Evolutionary conservation across 1,139 yeast genomes (phyloP).

Genomic region (Candida sanyaensis): DNA sequence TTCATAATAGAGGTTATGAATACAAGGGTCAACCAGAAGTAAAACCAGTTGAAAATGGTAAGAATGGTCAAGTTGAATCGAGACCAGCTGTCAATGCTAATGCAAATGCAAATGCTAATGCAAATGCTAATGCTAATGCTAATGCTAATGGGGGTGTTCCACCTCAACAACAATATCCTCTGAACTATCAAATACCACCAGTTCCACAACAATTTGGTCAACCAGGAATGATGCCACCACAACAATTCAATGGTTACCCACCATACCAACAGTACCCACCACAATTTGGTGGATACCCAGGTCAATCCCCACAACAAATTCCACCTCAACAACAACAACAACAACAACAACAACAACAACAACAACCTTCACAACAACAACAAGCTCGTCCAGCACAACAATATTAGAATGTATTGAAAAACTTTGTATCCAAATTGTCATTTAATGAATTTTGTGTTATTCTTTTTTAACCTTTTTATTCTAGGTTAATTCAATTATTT

Average conservation of each 20-base stretch:
- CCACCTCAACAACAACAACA: slow-evolving; percentile 13
- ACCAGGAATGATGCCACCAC: slow-evolving; percentile 16
- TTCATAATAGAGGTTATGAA: slow-evolving; percentile 35
- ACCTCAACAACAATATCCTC: slow-evolving; percentile 19
- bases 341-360: slow-evolving; percentile 6
- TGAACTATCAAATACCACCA: slow-evolving; percentile 14
- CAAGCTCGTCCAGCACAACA: slow-evolving; percentile 5
- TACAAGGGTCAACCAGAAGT: slow-evolving; percentile 54
- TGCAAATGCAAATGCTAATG: too few relatives aligned
- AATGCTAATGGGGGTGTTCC: too few relatives aligned
- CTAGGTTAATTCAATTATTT: not conserved
- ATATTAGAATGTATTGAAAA: slow-evolving; percentile 3
- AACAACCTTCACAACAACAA: too few relatives aligned
- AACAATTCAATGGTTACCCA: slow-evolving; percentile 25
- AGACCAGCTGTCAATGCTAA: too few relatives aligned
- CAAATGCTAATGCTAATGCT: too few relatives aligned
- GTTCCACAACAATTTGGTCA: slow-evolving; percentile 19
- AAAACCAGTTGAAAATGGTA: slow-evolving; percentile 19
- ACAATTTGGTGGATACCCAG: slow-evolving; percentile 28
- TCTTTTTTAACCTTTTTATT: slow-evolving; percentile 2
- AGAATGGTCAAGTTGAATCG: too few relatives aligned
- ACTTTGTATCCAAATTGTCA: not conserved
- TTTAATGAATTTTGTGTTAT: slow-evolving; percentile 4
- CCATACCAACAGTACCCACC: slow-evolving; percentile 20
- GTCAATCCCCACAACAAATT: slow-evolving; percentile 14